Evolutionary conservation across 2,329 filamentous ascomycete species (phyloP), one percentile per base, ranked within the genome.

Genomic region (Fusarium tjaetaba): DNA sequence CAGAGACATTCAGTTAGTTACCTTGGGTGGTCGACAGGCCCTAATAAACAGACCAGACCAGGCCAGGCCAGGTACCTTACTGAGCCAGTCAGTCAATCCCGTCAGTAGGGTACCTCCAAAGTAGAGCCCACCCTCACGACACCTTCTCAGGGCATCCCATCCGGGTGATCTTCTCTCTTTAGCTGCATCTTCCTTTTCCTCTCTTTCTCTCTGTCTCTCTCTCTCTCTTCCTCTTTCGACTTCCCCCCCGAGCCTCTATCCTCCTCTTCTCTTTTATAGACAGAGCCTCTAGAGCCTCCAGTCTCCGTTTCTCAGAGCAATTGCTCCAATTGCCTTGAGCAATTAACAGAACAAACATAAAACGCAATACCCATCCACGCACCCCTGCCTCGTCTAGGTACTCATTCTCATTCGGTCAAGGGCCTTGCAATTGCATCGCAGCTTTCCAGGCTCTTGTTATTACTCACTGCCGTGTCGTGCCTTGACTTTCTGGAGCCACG

Each of bases 251-350:
- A 68, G 61, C 66, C 49, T 70, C 39, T 49, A 41, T 49, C 41
- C 57, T 60, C 60, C 36, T 53, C 57, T 63, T 58, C 55, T 60
- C 43, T 46, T 36, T 49, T 60, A 39, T 42, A 66, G 70, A 36
- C 41, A 70, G 70, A 73, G 66, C 60, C 66, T 66, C 42, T 63
- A 59, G 61, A 73, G 70, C 59, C 67, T 73, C 62, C 43, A 41
- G 51, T 28, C 62, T 42, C 55, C 67, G 59, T 39, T 58, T 49
- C 41, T 43, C 45, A 46, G 55, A 65, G 71, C 71, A 72, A 60
- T 69, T 72, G 64, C 57, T 63, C 57, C 71, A 70, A 74, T 74
- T 74, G 59, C 63, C 52, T 34, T 41, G 20, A 34, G 57, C 63
- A 69, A 45, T 56, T 32, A 39, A 36, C 56, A 45, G 58, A 38